Conservation (phyloP, 2,329 filamentous ascomycete genomes). For the Aspergillus pseudoviridinutans region DNA sequence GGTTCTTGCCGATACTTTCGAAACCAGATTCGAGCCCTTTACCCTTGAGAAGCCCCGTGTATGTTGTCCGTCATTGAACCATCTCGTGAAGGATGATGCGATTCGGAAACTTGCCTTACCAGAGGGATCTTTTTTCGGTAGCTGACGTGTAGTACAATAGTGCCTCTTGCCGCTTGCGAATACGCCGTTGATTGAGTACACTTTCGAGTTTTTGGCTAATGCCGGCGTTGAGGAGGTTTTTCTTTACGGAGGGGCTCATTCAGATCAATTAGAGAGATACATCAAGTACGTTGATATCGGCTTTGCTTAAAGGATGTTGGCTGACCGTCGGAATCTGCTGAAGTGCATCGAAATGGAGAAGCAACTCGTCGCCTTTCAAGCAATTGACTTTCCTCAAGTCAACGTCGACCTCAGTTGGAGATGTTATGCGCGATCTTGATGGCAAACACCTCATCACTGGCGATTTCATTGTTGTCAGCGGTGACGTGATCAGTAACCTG, state of each 20-base stretch:
- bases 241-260: constrained; percentile 85
- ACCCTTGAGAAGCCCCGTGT: constrained; percentile 85
- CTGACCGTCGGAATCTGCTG: constrained; percentile 1
- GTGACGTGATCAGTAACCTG: constrained; percentile 87
- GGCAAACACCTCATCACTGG: constrained; percentile 77
- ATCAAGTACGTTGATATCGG: constrained; percentile 52
- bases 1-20: constrained; percentile 92
- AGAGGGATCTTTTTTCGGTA: neutral
- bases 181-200: constrained; percentile 94
- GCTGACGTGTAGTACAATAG: constrained; percentile 42
- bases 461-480: constrained; percentile 90
- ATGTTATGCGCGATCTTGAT: constrained; percentile 92
- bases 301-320: neutral
- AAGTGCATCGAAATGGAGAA: constrained; percentile 68
- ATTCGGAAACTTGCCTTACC: neutral
- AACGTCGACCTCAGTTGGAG: constrained; percentile 80
- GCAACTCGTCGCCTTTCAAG: constrained; percentile 73
- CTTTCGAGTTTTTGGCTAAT: constrained; percentile 90
- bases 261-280: constrained; percentile 81
- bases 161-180: constrained; percentile 92
- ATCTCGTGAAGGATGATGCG: neutral
- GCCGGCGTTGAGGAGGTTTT: constrained; percentile 93
- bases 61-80: constrained; percentile 32
- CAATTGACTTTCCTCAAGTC: constrained; percentile 81
- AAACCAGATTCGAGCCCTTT: constrained; percentile 86